Evolutionary conservation across 2,329 filamentous ascomycete species (phyloP).

Genomic region (Aureobasidium sp.): DNA sequence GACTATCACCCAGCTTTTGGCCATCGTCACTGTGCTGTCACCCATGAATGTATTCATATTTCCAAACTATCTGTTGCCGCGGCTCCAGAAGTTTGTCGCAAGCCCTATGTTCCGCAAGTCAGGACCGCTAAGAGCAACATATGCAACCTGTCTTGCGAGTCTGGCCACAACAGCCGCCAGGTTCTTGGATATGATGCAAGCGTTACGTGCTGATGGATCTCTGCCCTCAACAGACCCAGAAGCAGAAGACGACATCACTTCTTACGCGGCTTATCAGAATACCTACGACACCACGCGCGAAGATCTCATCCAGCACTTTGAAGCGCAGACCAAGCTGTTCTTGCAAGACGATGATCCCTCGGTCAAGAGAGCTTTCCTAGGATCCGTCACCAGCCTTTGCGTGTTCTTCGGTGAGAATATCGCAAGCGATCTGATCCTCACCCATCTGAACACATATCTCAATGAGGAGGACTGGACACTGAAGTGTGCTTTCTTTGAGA

Average conservation of each 20-base stretch:
- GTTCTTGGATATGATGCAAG: constrained; percentile 87
- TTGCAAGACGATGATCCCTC: constrained; percentile 80
- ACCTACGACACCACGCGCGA: constrained; percentile 81
- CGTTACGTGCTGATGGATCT: constrained; percentile 74
- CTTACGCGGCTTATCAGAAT: constrained; percentile 65
- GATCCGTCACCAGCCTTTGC: constrained; percentile 85
- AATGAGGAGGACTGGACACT: constrained; percentile 96
- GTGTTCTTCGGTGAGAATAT: constrained; percentile 91
- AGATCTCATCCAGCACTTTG: constrained; percentile 77
- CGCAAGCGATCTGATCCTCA: constrained; percentile 91
- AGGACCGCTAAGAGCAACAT: constrained; percentile 75
- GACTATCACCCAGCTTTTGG: constrained; percentile 80
- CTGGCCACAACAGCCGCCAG: constrained; percentile 76
- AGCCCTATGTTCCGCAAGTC: constrained; percentile 41
- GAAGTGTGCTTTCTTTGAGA: constrained; percentile 94
- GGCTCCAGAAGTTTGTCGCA: constrained; percentile 51
- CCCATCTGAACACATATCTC: constrained; percentile 92
- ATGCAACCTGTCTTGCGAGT: constrained; percentile 85
- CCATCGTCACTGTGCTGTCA: constrained; percentile 82
- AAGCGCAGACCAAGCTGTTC: constrained; percentile 79
- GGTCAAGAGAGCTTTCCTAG: constrained; percentile 83
- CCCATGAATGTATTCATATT: constrained; percentile 62
- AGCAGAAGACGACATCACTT: constrained; percentile 64
- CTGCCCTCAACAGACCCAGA: constrained; percentile 71
- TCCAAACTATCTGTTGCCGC: constrained; percentile 58